Evolutionary conservation across 768 basidiomycete genomes (phyloP).

Genomic region (Leccinum rimulosum): DNA sequence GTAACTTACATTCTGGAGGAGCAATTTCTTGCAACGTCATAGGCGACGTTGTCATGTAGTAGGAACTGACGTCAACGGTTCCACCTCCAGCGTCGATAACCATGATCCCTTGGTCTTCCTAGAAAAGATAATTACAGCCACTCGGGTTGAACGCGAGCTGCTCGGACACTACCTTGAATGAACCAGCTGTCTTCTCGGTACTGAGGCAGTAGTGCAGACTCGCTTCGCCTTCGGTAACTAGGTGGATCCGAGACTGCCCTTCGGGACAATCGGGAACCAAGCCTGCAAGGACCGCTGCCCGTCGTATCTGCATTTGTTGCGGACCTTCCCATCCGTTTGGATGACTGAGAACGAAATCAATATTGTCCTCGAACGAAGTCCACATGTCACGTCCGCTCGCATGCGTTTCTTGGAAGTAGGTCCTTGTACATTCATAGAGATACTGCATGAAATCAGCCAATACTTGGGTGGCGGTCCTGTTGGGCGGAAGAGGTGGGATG

Average conservation of each 20-base stretch:
- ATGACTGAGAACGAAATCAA: slow-evolving; percentile 47
- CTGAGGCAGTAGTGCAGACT: slow-evolving; percentile 48
- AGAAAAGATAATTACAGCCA: neutral
- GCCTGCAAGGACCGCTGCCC: slow-evolving; percentile 41
- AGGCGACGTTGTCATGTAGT: slow-evolving; percentile 37
- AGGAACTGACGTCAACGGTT: slow-evolving; percentile 59
- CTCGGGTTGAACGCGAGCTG: neutral
- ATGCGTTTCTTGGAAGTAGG: slow-evolving; percentile 46
- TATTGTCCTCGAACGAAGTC: slow-evolving; percentile 38
- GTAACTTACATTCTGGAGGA: slow-evolving; percentile 39
- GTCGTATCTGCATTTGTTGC: slow-evolving; percentile 43
- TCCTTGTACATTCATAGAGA: slow-evolving; percentile 40
- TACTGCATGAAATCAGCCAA: slow-evolving; percentile 50
- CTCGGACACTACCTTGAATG: slow-evolving; percentile 22
- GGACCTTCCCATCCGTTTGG: slow-evolving; percentile 48
- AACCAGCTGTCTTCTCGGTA: slow-evolving; percentile 32
- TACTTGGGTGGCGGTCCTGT: slow-evolving; percentile 42
- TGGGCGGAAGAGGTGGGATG: slow-evolving; percentile 42
- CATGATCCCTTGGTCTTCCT: slow-evolving; percentile 47
- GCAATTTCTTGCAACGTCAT: slow-evolving; percentile 48
- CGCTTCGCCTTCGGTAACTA: slow-evolving; percentile 55
- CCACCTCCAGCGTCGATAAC: slow-evolving; percentile 65
- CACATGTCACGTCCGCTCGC: slow-evolving; percentile 41
- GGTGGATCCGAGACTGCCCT: slow-evolving; percentile 39
- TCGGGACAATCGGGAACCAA: slow-evolving; percentile 36